Evolutionary conservation across 1,139 yeast species (phyloP).

Genomic region (Barnettozyma hawaiiensis): DNA sequence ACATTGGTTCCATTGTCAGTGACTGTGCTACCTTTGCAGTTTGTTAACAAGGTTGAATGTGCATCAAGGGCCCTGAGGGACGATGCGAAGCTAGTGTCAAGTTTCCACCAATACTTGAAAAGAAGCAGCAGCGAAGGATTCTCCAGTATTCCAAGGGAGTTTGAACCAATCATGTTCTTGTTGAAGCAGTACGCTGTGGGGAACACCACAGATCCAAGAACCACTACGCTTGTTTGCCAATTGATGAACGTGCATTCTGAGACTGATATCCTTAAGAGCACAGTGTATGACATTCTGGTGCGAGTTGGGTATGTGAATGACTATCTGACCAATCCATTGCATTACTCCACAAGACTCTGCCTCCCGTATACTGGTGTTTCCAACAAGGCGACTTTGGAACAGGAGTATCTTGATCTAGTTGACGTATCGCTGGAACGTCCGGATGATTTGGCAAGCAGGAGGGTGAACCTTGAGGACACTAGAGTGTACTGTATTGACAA

Average conservation of each 20-base stretch:
- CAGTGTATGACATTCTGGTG: constrained; percentile 43
- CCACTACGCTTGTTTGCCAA: constrained; percentile 35
- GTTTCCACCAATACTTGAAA: constrained; percentile 15
- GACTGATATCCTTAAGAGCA: constrained; percentile 28
- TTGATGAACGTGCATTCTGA: constrained; percentile 20
- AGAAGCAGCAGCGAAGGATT: too few species aligned
- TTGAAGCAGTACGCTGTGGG: constrained; percentile 48
- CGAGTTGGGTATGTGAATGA: constrained; percentile 26
- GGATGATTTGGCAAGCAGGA: constrained; percentile 34
- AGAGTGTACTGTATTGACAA: constrained; percentile 84
- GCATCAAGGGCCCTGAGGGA: constrained; percentile 32
- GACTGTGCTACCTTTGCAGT: constrained; percentile 41
- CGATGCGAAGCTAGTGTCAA: constrained; percentile 19
- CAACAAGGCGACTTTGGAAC: constrained; percentile 36
- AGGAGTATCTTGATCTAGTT: constrained; percentile 37
- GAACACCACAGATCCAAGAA: constrained; percentile 39
- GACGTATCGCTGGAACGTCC: constrained; percentile 13
- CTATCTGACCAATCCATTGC: constrained; percentile 40
- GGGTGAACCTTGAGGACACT: constrained; percentile 37
- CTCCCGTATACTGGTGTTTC: constrained; percentile 39
- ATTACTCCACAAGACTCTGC: constrained; percentile 39
- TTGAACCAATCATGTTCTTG: constrained; percentile 35
- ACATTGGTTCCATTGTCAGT: constrained; percentile 40
- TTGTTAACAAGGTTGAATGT: constrained; percentile 30
- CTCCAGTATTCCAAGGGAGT: constrained; percentile 17